These are phyloP conservation scores for Musa troglodytarum DNA, from an alignment of 176 grass and related monocot species.

Conservation along the genomic window DNA sequence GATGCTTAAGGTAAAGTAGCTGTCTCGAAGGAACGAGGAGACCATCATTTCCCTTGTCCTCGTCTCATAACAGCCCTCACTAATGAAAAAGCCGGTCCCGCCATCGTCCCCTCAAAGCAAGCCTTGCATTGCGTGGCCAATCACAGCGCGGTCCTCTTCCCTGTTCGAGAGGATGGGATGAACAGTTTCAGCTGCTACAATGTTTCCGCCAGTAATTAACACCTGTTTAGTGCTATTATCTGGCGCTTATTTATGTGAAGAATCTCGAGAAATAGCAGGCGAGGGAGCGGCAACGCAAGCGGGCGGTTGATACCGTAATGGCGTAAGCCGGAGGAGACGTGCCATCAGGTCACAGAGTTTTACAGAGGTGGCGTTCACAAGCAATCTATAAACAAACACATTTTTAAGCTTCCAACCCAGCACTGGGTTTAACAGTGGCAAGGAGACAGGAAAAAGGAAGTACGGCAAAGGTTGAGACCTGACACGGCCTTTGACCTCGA, in stretches of 20 bases:
- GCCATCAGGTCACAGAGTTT: not conserved
- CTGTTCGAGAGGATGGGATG: too few relatives aligned
- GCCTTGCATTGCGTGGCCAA: too few relatives aligned
- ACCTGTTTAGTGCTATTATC: too few relatives aligned
- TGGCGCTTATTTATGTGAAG: not conserved
- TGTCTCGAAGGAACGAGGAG: too few relatives aligned
- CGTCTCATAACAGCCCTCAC: too few relatives aligned
- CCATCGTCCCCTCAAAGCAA: too few relatives aligned
- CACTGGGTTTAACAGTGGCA: not conserved
- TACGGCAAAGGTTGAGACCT: not conserved
- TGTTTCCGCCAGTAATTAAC: too few relatives aligned
- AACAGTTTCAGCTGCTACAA: too few relatives aligned
- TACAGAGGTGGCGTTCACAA: not conserved
- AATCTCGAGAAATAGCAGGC: not conserved
- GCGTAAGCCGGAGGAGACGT: not conserved
- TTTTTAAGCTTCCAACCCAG: not conserved
- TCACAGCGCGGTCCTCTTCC: too few relatives aligned
- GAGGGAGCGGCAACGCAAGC: not conserved
- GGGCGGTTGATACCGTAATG: not conserved
- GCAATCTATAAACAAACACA: not conserved
- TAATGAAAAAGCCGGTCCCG: too few relatives aligned
- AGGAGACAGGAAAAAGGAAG: not conserved
- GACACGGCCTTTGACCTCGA: constrained; percentile 6
- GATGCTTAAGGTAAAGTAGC: too few relatives aligned
- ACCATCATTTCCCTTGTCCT: too few relatives aligned